A percentile compares a stretch with the other conserved stretches of the same genome.
phyloP scores from a whole-genome alignment of 2,329 filamentous ascomycete species.

The Fusarium piperis region DNA sequence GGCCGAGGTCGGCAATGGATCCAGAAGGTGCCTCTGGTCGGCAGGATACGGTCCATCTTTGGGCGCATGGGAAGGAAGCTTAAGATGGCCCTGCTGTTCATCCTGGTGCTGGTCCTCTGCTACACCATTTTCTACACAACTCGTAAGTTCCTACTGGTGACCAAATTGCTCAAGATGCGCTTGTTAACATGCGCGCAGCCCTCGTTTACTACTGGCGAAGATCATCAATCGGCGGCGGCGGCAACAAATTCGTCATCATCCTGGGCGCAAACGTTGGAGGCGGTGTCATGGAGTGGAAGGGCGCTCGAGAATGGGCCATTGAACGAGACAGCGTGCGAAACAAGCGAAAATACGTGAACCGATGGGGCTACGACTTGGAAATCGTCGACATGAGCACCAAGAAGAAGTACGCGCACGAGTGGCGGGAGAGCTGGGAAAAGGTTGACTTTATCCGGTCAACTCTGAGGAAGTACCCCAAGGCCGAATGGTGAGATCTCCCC shows the following conservation, averaged over 20 bases:
- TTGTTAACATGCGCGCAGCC: slow-evolving; percentile 7
- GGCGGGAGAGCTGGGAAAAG: slow-evolving; percentile 99
- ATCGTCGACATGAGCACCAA: slow-evolving; percentile 99
- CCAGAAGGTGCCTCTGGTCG: slow-evolving; percentile 57
- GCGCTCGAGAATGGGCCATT: slow-evolving; percentile 95
- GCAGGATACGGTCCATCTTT: slow-evolving; percentile 57
- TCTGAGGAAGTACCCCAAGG: slow-evolving; percentile 92
- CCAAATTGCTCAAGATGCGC: not conserved
- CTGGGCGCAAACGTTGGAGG: slow-evolving; percentile 93
- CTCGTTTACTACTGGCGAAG: slow-evolving; percentile 74
- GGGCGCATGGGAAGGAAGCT: slow-evolving; percentile 70
- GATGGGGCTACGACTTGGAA: slow-evolving; percentile 95
- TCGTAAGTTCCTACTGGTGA: slow-evolving; percentile 65
- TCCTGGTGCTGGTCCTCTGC: slow-evolving; percentile 73
- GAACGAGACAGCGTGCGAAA: slow-evolving; percentile 96
- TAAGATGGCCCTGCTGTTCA: slow-evolving; percentile 70
- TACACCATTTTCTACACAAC: slow-evolving; percentile 76
- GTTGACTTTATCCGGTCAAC: slow-evolving; percentile 90
- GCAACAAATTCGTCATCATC: slow-evolving; percentile 92
- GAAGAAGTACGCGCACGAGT: slow-evolving; percentile 98
- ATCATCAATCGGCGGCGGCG: slow-evolving; percentile 78
- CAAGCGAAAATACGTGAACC: slow-evolving; percentile 86
- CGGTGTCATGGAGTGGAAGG: slow-evolving; percentile 99
- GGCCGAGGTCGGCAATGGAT: slow-evolving; percentile 66
- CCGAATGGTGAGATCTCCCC: slow-evolving; percentile 80